A percentile compares a stretch with the other conserved stretches of the same genome.
Evolutionary conservation across 2,329 filamentous ascomycete genomes (phyloP).

Genomic region (Neofusicoccum sp.): DNA sequence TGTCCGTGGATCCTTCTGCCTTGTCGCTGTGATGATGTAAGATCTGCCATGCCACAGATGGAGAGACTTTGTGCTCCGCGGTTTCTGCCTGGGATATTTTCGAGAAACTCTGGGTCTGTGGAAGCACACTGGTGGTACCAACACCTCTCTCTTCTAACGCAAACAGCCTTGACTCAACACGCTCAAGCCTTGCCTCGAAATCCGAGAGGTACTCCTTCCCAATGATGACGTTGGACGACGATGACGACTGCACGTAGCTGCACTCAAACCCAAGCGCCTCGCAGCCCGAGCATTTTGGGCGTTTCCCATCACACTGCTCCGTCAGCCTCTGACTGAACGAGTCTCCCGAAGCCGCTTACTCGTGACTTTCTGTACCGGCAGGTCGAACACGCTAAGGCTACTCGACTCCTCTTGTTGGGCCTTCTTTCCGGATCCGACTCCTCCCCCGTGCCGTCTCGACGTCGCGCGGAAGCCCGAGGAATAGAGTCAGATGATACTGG

Average conservation of each 20-base stretch:
- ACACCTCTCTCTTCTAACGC: no score
- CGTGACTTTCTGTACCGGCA: constrained; percentile 39
- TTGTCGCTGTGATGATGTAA: constrained; percentile 8
- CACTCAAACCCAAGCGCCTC: constrained; percentile 44
- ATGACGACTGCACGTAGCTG: constrained; percentile 39
- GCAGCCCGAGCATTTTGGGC: constrained; percentile 46
- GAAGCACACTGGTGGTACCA: no score
- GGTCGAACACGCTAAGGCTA: constrained; percentile 41
- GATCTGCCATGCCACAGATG: background rate
- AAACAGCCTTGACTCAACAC: background rate
- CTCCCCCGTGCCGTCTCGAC: background rate
- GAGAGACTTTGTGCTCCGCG: constrained; percentile 19
- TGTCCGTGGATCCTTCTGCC: constrained; percentile 33
- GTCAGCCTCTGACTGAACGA: background rate
- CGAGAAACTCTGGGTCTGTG: no score
- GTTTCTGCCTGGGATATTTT: background rate
- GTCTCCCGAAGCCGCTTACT: constrained; percentile 20
- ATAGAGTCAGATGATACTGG: background rate
- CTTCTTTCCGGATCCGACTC: background rate
- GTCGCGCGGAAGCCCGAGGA: no score
- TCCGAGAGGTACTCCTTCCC: constrained; percentile 36
- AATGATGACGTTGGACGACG: constrained; percentile 40
- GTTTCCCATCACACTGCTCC: constrained; percentile 43
- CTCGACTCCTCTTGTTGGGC: constrained; percentile 35
- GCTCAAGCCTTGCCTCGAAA: background rate